phyloP scores from a whole-genome alignment of 2,329 filamentous ascomycete species.

The Trichoderma endophyticum region DNA sequence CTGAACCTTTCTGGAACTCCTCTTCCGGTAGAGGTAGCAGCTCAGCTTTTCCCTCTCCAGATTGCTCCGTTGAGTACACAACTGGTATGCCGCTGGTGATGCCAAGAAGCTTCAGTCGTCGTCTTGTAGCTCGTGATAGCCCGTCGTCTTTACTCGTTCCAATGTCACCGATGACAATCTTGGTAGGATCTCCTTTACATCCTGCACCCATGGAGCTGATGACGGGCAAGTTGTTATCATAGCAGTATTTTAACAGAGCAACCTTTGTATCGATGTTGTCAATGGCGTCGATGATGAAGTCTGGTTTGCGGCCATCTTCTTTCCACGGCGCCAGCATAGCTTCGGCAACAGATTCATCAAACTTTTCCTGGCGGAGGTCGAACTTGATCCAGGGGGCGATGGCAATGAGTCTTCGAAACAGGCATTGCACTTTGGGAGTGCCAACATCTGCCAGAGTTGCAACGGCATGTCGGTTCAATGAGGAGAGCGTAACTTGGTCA shows the following conservation, averaged over 20 bases:
- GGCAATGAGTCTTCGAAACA: slow-evolving; percentile 75
- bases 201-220: slow-evolving; percentile 96
- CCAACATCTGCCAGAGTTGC: slow-evolving; percentile 93
- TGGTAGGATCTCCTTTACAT: slow-evolving; percentile 82
- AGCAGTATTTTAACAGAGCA: slow-evolving; percentile 81
- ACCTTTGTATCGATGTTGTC: slow-evolving; percentile 99
- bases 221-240: slow-evolving; percentile 71
- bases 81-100: slow-evolving; percentile 83
- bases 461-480: slow-evolving; percentile 91
- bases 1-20: slow-evolving; percentile 80
- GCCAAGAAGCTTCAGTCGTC: slow-evolving; percentile 72
- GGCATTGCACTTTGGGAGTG: slow-evolving; percentile 83
- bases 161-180: slow-evolving; percentile 88
- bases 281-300: slow-evolving; percentile 95
- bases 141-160: slow-evolving; percentile 83
- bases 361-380: slow-evolving; percentile 82
- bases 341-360: slow-evolving; percentile 64
- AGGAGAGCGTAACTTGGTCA: slow-evolving; percentile 93
- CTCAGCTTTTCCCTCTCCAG: slow-evolving; percentile 85
- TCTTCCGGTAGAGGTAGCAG: slow-evolving; percentile 83
- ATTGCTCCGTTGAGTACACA: slow-evolving; percentile 88
- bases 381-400: slow-evolving; percentile 90
- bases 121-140: slow-evolving; percentile 78
- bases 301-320: slow-evolving; percentile 59
- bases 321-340: slow-evolving; percentile 66